Evolutionary conservation across 495 filamentous ascomycete species (phyloP).

Genomic region (Cryomyces minteri): DNA sequence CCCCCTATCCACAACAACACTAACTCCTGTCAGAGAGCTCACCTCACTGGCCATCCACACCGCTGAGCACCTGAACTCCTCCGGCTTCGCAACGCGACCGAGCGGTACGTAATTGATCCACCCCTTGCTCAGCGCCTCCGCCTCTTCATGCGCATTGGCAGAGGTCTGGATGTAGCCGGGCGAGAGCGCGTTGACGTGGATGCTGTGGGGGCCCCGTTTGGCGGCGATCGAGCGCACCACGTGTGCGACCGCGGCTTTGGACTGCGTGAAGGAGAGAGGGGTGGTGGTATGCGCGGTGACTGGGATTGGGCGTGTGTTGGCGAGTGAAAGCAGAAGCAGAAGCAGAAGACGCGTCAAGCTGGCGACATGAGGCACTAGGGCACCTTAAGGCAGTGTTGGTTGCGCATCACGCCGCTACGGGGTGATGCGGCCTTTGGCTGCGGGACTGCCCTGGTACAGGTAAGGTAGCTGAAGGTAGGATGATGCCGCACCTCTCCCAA

Average conservation of each 20-base stretch:
- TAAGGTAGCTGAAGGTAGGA: no score
- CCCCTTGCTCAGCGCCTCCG: conserved; percentile 11
- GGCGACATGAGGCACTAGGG: conserved; percentile 16
- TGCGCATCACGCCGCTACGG: conserved; percentile 1
- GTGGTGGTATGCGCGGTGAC: conserved; percentile 11
- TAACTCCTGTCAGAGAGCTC: conserved; percentile 15
- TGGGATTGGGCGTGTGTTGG: background rate
- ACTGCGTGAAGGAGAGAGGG: background rate
- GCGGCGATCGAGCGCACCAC: conserved; percentile 15
- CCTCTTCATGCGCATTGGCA: conserved; percentile 20
- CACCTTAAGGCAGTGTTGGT: conserved; percentile 21
- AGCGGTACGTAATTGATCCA: background rate
- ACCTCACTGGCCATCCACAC: conserved; percentile 18
- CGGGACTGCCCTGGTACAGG: no score
- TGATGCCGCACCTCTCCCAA: no score
- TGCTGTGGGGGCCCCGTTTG: conserved; percentile 14
- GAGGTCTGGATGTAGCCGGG: conserved; percentile 14
- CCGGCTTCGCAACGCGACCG: background rate
- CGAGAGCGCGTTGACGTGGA: conserved; percentile 5
- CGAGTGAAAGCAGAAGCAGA: background rate
- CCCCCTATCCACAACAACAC: conserved; percentile 17
- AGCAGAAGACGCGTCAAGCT: conserved; percentile 7
- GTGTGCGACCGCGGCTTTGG: conserved; percentile 17
- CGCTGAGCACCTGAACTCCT: conserved; percentile 1
- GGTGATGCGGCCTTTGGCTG: no score